Percentiles rank a stretch among this genome's conserved stretches.
Evolutionary conservation across 2,329 filamentous ascomycete genomes (phyloP).

Genomic region (Ophiocordyceps sinensis): DNA sequence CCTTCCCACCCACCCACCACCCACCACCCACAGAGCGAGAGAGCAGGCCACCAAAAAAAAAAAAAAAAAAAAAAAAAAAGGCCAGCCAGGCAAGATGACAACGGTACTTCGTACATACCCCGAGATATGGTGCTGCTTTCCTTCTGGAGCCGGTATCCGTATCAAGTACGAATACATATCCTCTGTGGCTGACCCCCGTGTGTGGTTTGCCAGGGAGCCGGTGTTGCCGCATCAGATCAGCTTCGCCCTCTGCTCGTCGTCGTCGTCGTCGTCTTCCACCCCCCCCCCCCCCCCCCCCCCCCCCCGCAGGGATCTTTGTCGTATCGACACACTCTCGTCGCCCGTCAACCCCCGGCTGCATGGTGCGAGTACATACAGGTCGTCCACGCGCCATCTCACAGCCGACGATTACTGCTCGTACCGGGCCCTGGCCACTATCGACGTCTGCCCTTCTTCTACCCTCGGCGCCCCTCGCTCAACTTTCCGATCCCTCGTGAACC

Average conservation of each 20-base stretch:
- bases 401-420: conserved; percentile 6
- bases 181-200: too few relatives aligned
- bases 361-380: conserved; percentile 2
- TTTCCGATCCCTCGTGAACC: conserved; percentile 7
- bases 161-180: too few relatives aligned
- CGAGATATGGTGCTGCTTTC: too few relatives aligned
- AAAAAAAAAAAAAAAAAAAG: too few relatives aligned
- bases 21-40: too few relatives aligned
- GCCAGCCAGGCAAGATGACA: too few relatives aligned
- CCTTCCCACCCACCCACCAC: too few relatives aligned
- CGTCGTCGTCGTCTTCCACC: too few relatives aligned
- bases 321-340: conserved; percentile 1
- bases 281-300: too few relatives aligned
- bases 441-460: conserved; percentile 22
- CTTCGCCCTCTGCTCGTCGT: neutral
- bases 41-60: too few relatives aligned
- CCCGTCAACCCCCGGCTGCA: conserved; percentile 12
- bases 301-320: conserved; percentile 2
- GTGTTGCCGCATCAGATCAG: neutral
- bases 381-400: conserved; percentile 5
- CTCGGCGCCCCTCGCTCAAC: conserved; percentile 15
- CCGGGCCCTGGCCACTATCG: conserved; percentile 2
- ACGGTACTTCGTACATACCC: too few relatives aligned
- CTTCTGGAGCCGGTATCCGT: too few relatives aligned
- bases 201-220: neutral